A percentile compares a stretch with the other conserved stretches of the same genome.
Conservation (phyloP, 257 asterid genomes). For the Nemophila menziesii region DNA sequence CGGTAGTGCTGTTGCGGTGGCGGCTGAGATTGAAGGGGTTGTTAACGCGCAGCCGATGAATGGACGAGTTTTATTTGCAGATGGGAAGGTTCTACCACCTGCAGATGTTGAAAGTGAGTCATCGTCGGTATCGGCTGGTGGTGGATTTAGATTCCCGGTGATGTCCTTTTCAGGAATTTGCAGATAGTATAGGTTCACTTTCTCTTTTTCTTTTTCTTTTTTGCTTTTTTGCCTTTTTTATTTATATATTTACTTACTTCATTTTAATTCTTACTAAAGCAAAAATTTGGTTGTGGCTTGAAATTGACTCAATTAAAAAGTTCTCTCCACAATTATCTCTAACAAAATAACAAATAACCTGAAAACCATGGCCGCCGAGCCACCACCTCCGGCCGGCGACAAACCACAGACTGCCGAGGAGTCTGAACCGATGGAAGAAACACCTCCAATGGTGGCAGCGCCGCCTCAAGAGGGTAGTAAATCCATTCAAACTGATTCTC, state of each 20-base stretch:
- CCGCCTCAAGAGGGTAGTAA: too few relatives aligned
- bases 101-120: slow-evolving; percentile 31
- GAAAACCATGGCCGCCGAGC: too few relatives aligned
- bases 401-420: too few relatives aligned
- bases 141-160: slow-evolving; percentile 51
- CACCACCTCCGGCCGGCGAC: too few relatives aligned
- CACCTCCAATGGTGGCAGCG: too few relatives aligned
- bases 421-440: too few relatives aligned
- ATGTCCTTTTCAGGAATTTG: slow-evolving; percentile 36
- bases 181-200: slow-evolving; percentile 15
- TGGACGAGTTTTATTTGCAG: slow-evolving; percentile 63
- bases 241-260: background rate
- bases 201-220: background rate
- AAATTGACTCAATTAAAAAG: too few relatives aligned
- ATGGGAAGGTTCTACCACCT: slow-evolving; percentile 83
- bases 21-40: slow-evolving; percentile 66
- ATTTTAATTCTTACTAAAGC: background rate
- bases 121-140: slow-evolving; percentile 29
- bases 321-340: too few relatives aligned
- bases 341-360: too few relatives aligned
- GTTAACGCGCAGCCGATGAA: slow-evolving; percentile 35
- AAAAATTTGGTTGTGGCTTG: too few relatives aligned
- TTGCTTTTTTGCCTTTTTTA: background rate
- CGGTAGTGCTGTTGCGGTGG: slow-evolving; percentile 28
- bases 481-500: too few relatives aligned